Evolutionary conservation across 169 alveolate species (phyloP).

Genomic region (Cystoisospora suis): DNA sequence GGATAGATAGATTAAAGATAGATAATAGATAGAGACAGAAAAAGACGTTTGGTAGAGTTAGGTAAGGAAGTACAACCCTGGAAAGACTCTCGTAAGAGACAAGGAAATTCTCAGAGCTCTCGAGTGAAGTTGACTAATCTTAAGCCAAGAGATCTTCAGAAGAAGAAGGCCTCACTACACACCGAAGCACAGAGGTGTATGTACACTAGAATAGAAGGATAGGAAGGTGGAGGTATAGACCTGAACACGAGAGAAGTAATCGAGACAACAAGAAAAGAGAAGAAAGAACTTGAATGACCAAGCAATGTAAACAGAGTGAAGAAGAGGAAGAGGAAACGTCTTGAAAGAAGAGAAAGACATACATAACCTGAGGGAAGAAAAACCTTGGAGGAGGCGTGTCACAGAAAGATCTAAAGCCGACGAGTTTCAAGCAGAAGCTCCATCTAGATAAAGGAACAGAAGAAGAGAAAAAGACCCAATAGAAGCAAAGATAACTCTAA

Average conservation of each 20-base stretch:
- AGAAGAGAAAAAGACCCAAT: background rate
- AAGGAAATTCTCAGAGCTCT: background rate
- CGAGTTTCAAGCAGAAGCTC: background rate
- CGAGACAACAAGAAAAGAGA: background rate
- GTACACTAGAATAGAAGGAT: background rate
- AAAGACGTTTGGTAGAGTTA: background rate
- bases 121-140: background rate
- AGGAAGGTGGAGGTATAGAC: background rate
- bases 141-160: background rate
- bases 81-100: background rate
- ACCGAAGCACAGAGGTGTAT: background rate
- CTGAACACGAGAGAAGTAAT: no score
- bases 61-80: background rate
- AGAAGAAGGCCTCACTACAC: no score
- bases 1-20: background rate
- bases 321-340: background rate
- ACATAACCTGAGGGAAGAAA: slow-evolving; percentile 24
- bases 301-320: no score
- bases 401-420: background rate
- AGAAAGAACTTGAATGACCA: background rate
- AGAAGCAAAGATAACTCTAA: no score
- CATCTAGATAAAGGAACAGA: background rate
- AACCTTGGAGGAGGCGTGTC: background rate
- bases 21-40: background rate
- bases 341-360: background rate